Evolutionary conservation across 805 yeast genomes (phyloP), one percentile per base, ranked within the genome.

Genomic region (Hanseniaspora clermontiae): DNA sequence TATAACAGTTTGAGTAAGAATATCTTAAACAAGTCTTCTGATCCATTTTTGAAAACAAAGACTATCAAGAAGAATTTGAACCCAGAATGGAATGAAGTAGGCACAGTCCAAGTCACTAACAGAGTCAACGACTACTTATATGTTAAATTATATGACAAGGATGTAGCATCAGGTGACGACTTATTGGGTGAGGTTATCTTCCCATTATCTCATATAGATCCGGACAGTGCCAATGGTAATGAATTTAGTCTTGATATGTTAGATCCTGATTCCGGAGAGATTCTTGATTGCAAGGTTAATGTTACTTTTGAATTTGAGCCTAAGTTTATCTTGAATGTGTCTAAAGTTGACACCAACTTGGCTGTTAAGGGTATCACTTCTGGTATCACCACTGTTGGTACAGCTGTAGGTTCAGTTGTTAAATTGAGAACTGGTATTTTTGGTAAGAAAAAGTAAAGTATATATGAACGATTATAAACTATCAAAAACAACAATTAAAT

Each of bases 151-250:
- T 76, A 66, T 65, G 99, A 93, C 67, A 91, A 97, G 96, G 99
- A 93, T 70, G 80, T 91, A 61, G 96, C 96, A 61, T 82, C 87
- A 48, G 79, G 78, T 59, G 91, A 93, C 69, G 99, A 93, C 68
- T 73, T 75, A 60, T 74, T 93, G 56, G 95, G 97, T 57, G 73
- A 72, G 36, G 86, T 81, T 10, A 62, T 65, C 24, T 66, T 89
- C 57, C 76, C 78, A 11, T 70, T 91, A 57, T 67, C 78, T 0
- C 78, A 79, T 14, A 72, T 90, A 19, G 80, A 81, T 60, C 86
- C 89, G 4, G 74, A 76, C 54, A 39, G 11, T 20, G 64, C 69
- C 6, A 72, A 73, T 32, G 76, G 77, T 29, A 68, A 72, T 15
- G 81, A 77, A 17, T 65, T 77, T 57, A 80, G 76, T 49, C 69